Base-by-base conservation (phyloP, 352 stramenopile species). In the Pythium apleroticum region DNA sequence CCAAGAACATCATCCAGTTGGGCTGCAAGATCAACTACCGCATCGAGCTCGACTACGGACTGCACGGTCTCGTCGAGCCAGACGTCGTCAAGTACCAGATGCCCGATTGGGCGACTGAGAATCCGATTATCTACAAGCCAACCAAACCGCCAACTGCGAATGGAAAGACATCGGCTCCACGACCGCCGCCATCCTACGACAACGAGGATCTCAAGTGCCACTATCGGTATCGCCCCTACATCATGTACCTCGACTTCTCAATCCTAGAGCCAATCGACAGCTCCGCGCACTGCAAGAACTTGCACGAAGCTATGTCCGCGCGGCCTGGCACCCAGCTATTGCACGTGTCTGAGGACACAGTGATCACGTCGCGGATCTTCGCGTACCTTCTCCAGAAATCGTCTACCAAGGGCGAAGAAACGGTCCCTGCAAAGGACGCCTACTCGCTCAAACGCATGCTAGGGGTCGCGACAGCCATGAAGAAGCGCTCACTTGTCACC, bases 191-290 rank as follows among this genome's bases (percentile, higher is more conserved):
- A 33, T 33, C 30, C 30, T 60, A 60, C 25, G 24, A 52, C 20
- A 52, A 60, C 54, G 22, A 60, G 8, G 12, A 50, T 0, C 35
- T 60, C 20, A 49, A 52, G 35, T 60, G 54, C 37, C 54, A 60
- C 33, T 60, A 60, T 20, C 35, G 33, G 1, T 60, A 39, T 31
- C 54, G 54, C 9, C 54, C 54, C 30, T 60, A 39, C 37, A 37
- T 52, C 12, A 60, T 60, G 54, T 49, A 37, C 19, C 22, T 60
- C 20, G 54, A 60, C 17, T 37, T 54, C n/a, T 12, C 7, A 11
- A 31, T 54, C 24, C 11, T 8, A 19, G 45, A 27, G 15, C 24
- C 22, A 14, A 52, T 17, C 17, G 22, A 52, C 10, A 27, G 24
- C 19, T 49, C 7, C 9, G 49, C 0, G 1, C 50, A 41, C 20